Base-by-base conservation (phyloP, 768 basidiomycete species). In the Omphalotus guepiniiformis region DNA sequence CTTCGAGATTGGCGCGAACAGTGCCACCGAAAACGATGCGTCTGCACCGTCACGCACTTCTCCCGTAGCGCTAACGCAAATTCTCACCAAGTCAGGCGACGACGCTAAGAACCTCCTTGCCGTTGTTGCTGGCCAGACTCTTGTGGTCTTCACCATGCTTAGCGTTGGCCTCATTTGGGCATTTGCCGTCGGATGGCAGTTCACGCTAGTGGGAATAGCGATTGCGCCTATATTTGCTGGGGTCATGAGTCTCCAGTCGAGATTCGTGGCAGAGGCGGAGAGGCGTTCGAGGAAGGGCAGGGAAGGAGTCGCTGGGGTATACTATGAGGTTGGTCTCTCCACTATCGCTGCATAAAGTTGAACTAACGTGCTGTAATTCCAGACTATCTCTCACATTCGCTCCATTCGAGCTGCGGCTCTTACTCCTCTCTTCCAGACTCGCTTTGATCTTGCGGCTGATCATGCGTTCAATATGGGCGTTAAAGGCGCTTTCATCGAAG, bases 281-380 rank as follows among this genome's bases (percentile, higher is more conserved):
- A 58, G 81, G 18, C 61, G 77, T 53, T 96, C 93, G 68, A 96
- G 95, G 72, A 67, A 80, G 2, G 85, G 83, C n/a, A 70, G 91
- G 25, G 93, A 97, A 66, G 83, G 85, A 27, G 80, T 97, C 4
- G 85, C 88, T 13, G 83, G 80, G 65, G 73, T 77, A 29, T 96
- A 95, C 63, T 92, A 91, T 59, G 89, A 94, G 58, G 87, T 87
- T n/a, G n/a, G n/a, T n/a, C n/a, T n/a, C n/a, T n/a, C n/a, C n/a
- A n/a, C n/a, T n/a, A n/a, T 49, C 48, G 81, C 71, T 41, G n/a
- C 30, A 9, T 48, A 47, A 8, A 52, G 16, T 45, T 53, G 41
- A n/a, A 23, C 39, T 54, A 8, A 42, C 29, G 18, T 32, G 4
- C 19, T 37, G 89, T 83, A 79, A 80, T n/a, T n/a, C n/a, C n/a